Evolutionary conservation across 148 eudicot genomes (phyloP), one percentile per base, ranked within the genome.

Genomic region (Vaccinium darrowii): DNA sequence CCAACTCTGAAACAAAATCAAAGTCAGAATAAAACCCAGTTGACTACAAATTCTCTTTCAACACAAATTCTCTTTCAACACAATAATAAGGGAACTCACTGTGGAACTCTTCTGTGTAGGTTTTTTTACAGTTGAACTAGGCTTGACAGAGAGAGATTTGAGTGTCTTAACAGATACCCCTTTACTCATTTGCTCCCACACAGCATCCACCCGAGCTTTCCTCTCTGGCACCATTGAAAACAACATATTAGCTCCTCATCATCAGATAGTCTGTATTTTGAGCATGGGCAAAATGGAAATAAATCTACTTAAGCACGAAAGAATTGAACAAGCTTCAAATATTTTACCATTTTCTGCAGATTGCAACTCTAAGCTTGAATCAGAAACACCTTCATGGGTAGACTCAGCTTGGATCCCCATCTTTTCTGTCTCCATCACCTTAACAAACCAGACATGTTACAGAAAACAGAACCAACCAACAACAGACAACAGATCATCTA

Each of bases 151-250:
- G 81, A 95, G 81, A 75, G 93, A 92, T 78, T 95, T 89, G 49
- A 88, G 88, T 60, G 94, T 90, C 86, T 88, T 93, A 14, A 84
- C 23, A 54, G 98, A 89, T 81, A 94, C 91, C 79, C 99, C 99
- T 91, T 97, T 97, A 78, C 92, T 94, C 98, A 97, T 94, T 89
- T 91, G 92, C 86, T 95, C 88, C 98, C 99, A 97, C 30, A 94
- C 90, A 85, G 94, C 98, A 88, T 95, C 95, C 23, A 95, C 96
- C 65, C 93, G 91, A 81, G 94, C 94, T 88, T 94, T 92, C 87
- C 90, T 88, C 81, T 97, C 98, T 95, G 92, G 78, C 75, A 91
- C 79, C 87, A 84, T n/a, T 15, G 19, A 73, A 58, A 81, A 2
- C 13, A 39, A 75, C 33, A 60, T 7, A 84, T 83, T 54, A 69